Percentiles rank a stretch among this genome's conserved stretches.
Evolutionary conservation across 129 eudicot species (phyloP).

Genomic region (Flaveria robusta): DNA sequence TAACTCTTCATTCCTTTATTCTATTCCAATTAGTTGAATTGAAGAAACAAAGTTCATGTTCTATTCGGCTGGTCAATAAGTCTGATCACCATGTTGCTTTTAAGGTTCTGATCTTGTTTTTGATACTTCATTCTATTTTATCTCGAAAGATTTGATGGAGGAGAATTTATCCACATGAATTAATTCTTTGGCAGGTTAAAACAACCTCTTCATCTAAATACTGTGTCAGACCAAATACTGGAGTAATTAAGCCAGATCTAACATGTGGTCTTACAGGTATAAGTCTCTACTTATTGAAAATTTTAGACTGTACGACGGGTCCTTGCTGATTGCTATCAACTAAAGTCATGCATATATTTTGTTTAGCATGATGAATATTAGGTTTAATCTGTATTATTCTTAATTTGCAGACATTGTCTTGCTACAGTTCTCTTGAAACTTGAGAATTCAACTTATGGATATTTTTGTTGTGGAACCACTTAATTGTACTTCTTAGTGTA

Average conservation of each 20-base stretch:
- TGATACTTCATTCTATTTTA: conserved; percentile 3
- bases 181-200: conserved; percentile 47
- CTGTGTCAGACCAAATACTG: conserved; percentile 50
- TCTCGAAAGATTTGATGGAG: neutral
- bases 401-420: neutral
- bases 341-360: neutral
- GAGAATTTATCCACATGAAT: conserved; percentile 16
- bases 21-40: conserved; percentile 48
- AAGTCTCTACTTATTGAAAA: neutral
- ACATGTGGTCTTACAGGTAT: conserved; percentile 48
- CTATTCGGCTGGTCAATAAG: conserved; percentile 52
- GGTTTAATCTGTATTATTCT: neutral
- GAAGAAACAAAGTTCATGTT: conserved; percentile 61
- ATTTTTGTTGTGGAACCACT: neutral
- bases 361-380: neutral
- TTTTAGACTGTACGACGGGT: neutral
- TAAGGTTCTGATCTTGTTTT: conserved; percentile 28
- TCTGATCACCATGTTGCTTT: conserved; percentile 60
- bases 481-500: neutral
- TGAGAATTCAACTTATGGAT: neutral
- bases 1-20: conserved; percentile 26
- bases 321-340: conserved; percentile 14
- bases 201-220: conserved; percentile 55
- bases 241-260: conserved; percentile 46
- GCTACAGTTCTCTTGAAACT: neutral